Percentiles rank a stretch among this genome's conserved stretches.
These are phyloP conservation scores for Leishmania martiniquensis DNA, from an alignment of 208 protist species.

Conservation along the genomic window DNA sequence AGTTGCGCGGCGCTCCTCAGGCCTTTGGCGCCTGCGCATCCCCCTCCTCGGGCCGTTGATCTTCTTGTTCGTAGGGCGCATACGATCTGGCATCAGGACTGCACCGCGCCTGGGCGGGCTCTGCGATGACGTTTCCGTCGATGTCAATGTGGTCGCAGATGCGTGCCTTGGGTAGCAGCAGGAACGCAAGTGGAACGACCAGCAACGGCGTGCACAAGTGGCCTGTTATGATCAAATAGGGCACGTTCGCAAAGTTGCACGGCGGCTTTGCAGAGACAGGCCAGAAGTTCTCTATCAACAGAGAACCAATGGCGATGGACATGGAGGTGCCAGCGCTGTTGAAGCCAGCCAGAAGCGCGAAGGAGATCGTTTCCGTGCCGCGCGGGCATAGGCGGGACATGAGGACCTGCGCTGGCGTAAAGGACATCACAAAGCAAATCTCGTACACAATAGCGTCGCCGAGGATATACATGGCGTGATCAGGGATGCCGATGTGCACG, in stretches of 20 bases:
- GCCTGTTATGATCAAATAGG: constrained; percentile 58
- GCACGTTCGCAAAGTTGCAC: constrained; percentile 76
- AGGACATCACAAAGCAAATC: constrained; percentile 47
- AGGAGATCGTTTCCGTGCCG: constrained; percentile 61
- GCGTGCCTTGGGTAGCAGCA: constrained; percentile 58
- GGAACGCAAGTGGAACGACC: constrained; percentile 59
- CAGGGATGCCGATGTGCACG: constrained; percentile 36
- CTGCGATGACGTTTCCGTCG: constrained; percentile 41
- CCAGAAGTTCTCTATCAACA: constrained; percentile 54
- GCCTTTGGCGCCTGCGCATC: background rate
- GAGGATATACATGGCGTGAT: constrained; percentile 57
- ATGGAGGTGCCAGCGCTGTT: constrained; percentile 51
- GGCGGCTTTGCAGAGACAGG: constrained; percentile 37
- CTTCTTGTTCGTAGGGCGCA: background rate
- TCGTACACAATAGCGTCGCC: constrained; percentile 66
- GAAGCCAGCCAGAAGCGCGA: constrained; percentile 60
- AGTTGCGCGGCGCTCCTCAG: background rate
- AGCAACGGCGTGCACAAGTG: constrained; percentile 65
- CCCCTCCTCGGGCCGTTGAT: background rate
- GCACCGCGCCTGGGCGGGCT: constrained; percentile 7
- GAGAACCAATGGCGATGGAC: constrained; percentile 42
- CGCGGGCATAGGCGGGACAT: constrained; percentile 60
- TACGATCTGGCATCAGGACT: background rate
- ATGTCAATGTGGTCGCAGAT: constrained; percentile 55
- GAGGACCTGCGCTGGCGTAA: constrained; percentile 62